Conservation (phyloP, 257 asterid genomes). For the Cinchona pubescens region DNA sequence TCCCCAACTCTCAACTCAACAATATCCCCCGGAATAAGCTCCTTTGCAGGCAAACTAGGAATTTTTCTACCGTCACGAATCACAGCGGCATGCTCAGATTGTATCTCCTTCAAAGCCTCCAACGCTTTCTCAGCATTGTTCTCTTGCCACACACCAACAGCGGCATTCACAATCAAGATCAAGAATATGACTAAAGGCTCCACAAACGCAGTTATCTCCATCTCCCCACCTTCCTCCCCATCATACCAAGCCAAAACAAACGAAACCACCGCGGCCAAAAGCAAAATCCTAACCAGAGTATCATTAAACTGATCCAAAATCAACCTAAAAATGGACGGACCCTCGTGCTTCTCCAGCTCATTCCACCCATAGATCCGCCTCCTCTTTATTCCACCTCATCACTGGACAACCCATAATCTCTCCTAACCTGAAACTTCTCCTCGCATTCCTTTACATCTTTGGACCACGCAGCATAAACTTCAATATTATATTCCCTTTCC, state of each 20-base stretch:
- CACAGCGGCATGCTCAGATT: constrained; percentile 88
- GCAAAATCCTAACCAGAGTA: constrained; percentile 81
- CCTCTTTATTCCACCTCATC: constrained; percentile 63
- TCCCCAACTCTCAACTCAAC: constrained; percentile 97
- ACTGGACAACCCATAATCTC: constrained; percentile 55
- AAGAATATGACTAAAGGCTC: constrained; percentile 93
- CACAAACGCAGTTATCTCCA: constrained; percentile 94
- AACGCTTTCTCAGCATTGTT: constrained; percentile 97
- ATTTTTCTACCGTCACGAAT: constrained; percentile 70
- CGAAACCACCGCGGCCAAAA: constrained; percentile 89
- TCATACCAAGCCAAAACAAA: constrained; percentile 94
- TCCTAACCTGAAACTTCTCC: constrained; percentile 55
- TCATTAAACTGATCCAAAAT: constrained; percentile 93
- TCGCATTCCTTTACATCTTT: constrained; percentile 80
- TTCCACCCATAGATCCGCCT: constrained; percentile 77
- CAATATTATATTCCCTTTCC: constrained; percentile 28
- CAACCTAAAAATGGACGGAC: constrained; percentile 74
- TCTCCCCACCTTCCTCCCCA: constrained; percentile 96
- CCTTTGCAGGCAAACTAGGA: constrained; percentile 72
- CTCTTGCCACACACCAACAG: constrained; percentile 99
- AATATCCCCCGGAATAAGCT: constrained; percentile 96
- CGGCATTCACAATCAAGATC: constrained; percentile 91
- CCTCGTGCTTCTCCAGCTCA: constrained; percentile 96
- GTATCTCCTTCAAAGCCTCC: constrained; percentile 97
- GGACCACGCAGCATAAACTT: constrained; percentile 63